Evolutionary conservation across 257 asterid species (phyloP).

Genomic region (Haberlea rhodopensis): DNA sequence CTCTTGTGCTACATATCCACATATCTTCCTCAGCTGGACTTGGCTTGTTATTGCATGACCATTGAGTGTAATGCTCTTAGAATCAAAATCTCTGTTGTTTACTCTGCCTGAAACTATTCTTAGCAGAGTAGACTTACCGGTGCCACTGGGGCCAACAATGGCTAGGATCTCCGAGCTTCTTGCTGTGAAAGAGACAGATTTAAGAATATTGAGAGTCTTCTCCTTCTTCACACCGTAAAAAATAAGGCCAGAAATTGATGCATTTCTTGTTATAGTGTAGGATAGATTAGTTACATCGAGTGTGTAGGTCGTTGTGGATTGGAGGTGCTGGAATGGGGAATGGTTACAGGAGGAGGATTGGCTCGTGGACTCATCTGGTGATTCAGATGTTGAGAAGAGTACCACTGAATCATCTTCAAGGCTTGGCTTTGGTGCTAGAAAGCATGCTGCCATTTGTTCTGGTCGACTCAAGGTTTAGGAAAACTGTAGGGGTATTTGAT

Average conservation of each 20-base stretch:
- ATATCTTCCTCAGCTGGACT: conserved; percentile 57
- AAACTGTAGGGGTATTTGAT: conserved; percentile 1
- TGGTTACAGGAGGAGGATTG: conserved; percentile 61
- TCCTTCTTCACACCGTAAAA: conserved; percentile 27
- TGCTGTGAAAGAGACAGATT: conserved; percentile 66
- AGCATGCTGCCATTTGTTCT: conserved; percentile 46
- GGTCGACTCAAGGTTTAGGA: conserved; percentile 10
- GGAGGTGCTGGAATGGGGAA: conserved; percentile 45
- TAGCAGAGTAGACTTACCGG: conserved; percentile 74
- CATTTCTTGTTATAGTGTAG: conserved; percentile 39
- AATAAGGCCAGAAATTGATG: conserved; percentile 28
- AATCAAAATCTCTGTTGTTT: conserved; percentile 44
- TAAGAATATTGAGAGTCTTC: conserved; percentile 47
- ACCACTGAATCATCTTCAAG: conserved; percentile 59
- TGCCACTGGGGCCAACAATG: conserved; percentile 83
- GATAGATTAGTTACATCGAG: conserved; percentile 58
- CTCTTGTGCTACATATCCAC: conserved; percentile 84
- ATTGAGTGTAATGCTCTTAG: conserved; percentile 49
- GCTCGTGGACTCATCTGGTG: conserved; percentile 56
- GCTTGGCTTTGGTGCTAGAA: conserved; percentile 43
- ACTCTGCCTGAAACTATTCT: conserved; percentile 66
- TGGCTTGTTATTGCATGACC: conserved; percentile 41
- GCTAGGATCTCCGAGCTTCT: conserved; percentile 69
- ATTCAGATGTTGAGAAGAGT: conserved; percentile 62
- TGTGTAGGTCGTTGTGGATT: conserved; percentile 34